Base-by-base conservation (phyloP, 306 rosid genomes). In the Cicer cuneatum region DNA sequence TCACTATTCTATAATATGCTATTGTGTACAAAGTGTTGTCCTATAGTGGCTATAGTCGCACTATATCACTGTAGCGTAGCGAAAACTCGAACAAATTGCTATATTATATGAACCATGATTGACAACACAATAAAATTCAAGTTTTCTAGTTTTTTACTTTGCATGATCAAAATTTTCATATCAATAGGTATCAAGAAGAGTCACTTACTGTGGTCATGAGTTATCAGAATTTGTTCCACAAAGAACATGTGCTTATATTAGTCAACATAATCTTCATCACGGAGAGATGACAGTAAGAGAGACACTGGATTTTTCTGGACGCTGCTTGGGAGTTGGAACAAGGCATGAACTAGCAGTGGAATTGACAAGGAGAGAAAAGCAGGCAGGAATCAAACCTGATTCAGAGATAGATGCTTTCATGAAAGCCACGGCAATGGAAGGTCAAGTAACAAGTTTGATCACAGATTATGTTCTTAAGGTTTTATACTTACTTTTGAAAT, bases 401-500 rank as follows among this genome's bases (percentile, higher is more conserved):
- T 88, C 90, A 0, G 95, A 78, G 72, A 87, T 89, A 8, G 97
- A 91, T 80, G 92, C 94, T 18, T 91, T 89, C 89, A 89, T 89
- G 97, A 91, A 91, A 86, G 97, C 94, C 72, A 87, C 89, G 5
- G 78, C 97, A 5, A 57, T 89, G 80, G 76, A 77, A 15, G 97
- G 94, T 73, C 92, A 85, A 65, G 87, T 85, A 82, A 72, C 90
- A 71, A 89, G 85, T 83, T 82, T 91, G 43, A 67, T 87, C 37
- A 91, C 97, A 40, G 97, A 91, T 65, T 91, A 91, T 73, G 77
- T 85, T 71, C 95, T 91, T 54, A 93, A 93, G 98, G 98, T 91
- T 76, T 66, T 82, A 29, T 68, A 45, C 73, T n/a, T n/a, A n/a
- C n/a, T 63, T 56, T 21, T 19, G 35, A 29, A 59, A 60, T 70